Conservation (phyloP, 148 eudicot species). For the Simmondsia chinensis region DNA sequence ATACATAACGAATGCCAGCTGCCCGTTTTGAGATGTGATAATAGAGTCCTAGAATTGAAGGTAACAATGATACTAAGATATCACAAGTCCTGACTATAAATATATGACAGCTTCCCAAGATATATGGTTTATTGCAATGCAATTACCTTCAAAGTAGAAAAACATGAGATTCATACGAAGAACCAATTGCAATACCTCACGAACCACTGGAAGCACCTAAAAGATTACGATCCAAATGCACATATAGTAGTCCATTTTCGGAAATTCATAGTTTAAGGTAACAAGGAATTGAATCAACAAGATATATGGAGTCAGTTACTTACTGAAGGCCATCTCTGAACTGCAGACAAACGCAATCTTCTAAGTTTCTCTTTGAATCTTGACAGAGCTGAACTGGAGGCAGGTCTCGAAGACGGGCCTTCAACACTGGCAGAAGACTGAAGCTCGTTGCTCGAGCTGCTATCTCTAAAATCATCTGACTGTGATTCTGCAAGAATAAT, state of each 20-base stretch:
- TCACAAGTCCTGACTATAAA: background rate
- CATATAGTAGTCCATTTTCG: slow-evolving; percentile 6
- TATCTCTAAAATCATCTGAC: slow-evolving; percentile 33
- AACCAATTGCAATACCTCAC: slow-evolving; percentile 67
- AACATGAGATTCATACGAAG: slow-evolving; percentile 93
- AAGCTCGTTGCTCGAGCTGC: no score
- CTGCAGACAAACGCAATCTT: slow-evolving; percentile 38
- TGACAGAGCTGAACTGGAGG: slow-evolving; percentile 30
- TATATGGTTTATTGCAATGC: background rate
- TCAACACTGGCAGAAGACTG: slow-evolving; percentile 23
- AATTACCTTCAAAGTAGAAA: slow-evolving; percentile 95
- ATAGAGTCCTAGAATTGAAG: slow-evolving; percentile 58
- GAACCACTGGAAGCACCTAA: slow-evolving; percentile 78
- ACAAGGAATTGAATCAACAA: background rate
- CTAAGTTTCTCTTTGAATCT: slow-evolving; percentile 47
- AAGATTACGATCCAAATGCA: no score
- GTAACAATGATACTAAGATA: slow-evolving; percentile 1
- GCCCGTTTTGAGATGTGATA: slow-evolving; percentile 94
- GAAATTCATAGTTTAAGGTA: background rate
- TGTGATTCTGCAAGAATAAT: slow-evolving; percentile 54
- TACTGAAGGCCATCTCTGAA: slow-evolving; percentile 88
- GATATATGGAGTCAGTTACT: slow-evolving; percentile 5
- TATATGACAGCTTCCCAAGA: no score
- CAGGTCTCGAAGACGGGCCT: slow-evolving; percentile 27
- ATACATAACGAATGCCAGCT: slow-evolving; percentile 90